These are phyloP conservation scores for Hygrophila difformis DNA, from an alignment of 257 asterid genomes.

Conservation along the genomic window DNA sequence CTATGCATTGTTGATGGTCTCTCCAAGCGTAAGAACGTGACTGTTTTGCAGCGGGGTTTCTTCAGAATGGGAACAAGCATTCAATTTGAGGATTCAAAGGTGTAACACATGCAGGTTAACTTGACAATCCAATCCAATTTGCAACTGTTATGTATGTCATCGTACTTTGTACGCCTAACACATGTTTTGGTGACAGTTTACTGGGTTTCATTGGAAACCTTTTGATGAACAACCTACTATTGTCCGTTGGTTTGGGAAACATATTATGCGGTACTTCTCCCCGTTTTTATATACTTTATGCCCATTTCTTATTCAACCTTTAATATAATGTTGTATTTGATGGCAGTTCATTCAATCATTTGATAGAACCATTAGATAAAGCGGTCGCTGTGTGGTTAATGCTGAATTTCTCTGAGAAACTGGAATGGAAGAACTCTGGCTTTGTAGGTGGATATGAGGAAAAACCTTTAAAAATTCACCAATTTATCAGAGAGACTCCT, in stretches of 20 bases:
- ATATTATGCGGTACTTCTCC: constrained; percentile 43
- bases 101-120: too few relatives aligned
- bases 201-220: constrained; percentile 52
- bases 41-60: constrained; percentile 33
- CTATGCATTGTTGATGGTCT: constrained; percentile 61
- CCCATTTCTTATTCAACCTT: neutral
- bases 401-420: constrained; percentile 54
- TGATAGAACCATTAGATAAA: constrained; percentile 47
- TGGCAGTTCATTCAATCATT: constrained; percentile 74
- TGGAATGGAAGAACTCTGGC: constrained; percentile 35
- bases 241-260: constrained; percentile 36
- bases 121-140: too few relatives aligned
- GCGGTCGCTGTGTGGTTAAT: constrained; percentile 48
- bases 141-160: too few relatives aligned
- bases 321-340: neutral
- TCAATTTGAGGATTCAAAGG: constrained; percentile 57
- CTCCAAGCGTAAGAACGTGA: constrained; percentile 28
- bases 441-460: constrained; percentile 35
- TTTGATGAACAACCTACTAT: constrained; percentile 38
- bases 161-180: constrained; percentile 15
- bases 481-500: constrained; percentile 36
- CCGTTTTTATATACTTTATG: neutral
- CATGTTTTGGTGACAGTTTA: constrained; percentile 40
- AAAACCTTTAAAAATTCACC: constrained; percentile 29
- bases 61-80: constrained; percentile 52